Base-by-base conservation (phyloP, 1,284 basidiomycete species). In the Entoloma clypeatum region DNA sequence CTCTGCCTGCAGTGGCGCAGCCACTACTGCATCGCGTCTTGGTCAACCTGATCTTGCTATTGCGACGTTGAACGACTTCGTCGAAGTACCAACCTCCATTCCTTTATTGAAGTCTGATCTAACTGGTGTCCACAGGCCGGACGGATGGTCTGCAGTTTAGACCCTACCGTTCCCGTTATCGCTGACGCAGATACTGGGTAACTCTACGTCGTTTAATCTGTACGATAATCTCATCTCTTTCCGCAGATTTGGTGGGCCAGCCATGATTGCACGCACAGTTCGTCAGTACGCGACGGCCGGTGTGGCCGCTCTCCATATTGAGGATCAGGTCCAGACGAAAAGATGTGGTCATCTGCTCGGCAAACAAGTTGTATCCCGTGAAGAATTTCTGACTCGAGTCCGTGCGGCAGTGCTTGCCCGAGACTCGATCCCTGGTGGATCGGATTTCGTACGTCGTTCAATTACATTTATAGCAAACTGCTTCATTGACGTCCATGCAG, bases 21-120 rank as follows among this genome's bases (percentile, higher is more conserved):
- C 73, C 1, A 77, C 75, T 0, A 76, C 75, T 1, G 74, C 75
- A 4, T 76, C 75, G 3, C 68, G 70, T 29, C 69, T 78, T 14
- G 76, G 76, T 26, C 65, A 69, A 55, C 74, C 76, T 10, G 77
- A 79, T 50, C 57, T 79, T 7, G 76, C 74, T 4, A 74, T 79
- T 42, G 69, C 75, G 11, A 74, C 72, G 6, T 60, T 75, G 43
- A 72, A 72, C 48, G 76, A 79, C 52, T 76, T 77, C 54, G 41
- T 58, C 38, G 53, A 59, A 44, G 57, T 54, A 33, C 33, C 26
- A 2, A 24, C 17, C 13, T 9, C 5, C 16, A 8, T 1, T 29
- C n/a, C n/a, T n/a, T n/a, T n/a, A n/a, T n/a, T n/a, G n/a, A n/a
- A n/a, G n/a, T n/a, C n/a, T n/a, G n/a, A n/a, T n/a, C n/a, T n/a